These are phyloP conservation scores for Albugo laibachii DNA, from an alignment of 352 stramenopile species.

Conservation along the genomic window DNA sequence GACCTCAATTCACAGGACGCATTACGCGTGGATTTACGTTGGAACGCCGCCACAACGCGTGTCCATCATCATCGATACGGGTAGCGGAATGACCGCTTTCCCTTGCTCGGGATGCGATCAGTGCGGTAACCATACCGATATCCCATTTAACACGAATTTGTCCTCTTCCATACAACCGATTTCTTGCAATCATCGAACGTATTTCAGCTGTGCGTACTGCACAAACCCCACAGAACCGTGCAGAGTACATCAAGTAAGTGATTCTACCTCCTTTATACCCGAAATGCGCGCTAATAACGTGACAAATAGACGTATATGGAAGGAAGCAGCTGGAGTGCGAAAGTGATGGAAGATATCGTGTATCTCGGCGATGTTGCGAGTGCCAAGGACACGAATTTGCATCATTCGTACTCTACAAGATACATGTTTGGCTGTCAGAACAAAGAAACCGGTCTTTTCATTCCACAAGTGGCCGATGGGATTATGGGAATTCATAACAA, in stretches of 20 bases:
- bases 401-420: constrained; percentile 39
- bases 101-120: constrained; percentile 48
- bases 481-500: constrained; percentile 71
- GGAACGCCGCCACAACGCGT: constrained; percentile 58
- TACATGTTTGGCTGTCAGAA: constrained; percentile 71
- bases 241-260: constrained; percentile 27
- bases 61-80: constrained; percentile 70
- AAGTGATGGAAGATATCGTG: constrained; percentile 62
- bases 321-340: constrained; percentile 65
- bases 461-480: constrained; percentile 58
- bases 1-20: constrained; percentile 18
- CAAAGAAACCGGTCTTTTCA: constrained; percentile 53
- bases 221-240: constrained; percentile 20
- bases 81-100: constrained; percentile 58
- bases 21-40: constrained; percentile 72
- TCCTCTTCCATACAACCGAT: constrained; percentile 56
- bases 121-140: constrained; percentile 59
- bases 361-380: constrained; percentile 45
- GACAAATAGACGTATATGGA: constrained; percentile 37
- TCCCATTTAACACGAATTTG: constrained; percentile 27
- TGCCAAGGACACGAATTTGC: constrained; percentile 22
- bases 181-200: constrained; percentile 20
- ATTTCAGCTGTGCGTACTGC: constrained; percentile 46
- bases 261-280: not conserved
- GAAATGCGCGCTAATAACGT: too few relatives aligned